Evolutionary conservation across 1,284 basidiomycete species (phyloP).

Genomic region (Mycena sp.): DNA sequence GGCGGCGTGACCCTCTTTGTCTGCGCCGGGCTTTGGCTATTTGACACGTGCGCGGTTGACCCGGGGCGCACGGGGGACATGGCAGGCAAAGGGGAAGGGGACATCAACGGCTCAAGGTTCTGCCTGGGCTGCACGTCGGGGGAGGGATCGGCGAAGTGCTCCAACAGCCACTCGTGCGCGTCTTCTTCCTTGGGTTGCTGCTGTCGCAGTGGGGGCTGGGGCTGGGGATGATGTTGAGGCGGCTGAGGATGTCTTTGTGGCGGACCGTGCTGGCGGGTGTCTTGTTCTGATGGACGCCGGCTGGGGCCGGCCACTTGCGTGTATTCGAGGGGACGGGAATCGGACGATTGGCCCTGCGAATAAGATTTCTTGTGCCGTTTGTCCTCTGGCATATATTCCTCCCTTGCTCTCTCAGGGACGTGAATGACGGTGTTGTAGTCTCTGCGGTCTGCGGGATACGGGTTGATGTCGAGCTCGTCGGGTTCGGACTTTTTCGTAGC

Average conservation of each 20-base stretch:
- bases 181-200: conserved; percentile 51
- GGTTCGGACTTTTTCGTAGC: conserved; percentile 52
- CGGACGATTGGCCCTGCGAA: conserved; percentile 1
- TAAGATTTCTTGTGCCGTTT: conserved; percentile 23
- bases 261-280: conserved; percentile 29
- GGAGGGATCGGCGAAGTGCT: conserved; percentile 55
- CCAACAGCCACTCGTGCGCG: conserved; percentile 66
- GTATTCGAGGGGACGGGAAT: conserved; percentile 6
- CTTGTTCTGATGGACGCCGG: conserved; percentile 26
- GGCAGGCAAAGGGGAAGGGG: conserved; percentile 29
- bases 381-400: conserved; percentile 26
- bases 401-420: conserved; percentile 21
- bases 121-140: conserved; percentile 35
- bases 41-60: conserved; percentile 26
- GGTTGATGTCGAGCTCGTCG: conserved; percentile 24
- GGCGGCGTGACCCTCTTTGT: conserved; percentile 16
- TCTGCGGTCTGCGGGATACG: conserved; percentile 21
- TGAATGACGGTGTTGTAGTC: conserved; percentile 29
- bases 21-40: conserved; percentile 18
- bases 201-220: conserved; percentile 11
- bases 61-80: neutral
- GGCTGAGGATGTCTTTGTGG: conserved; percentile 30
- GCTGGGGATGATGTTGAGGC: conserved; percentile 26
- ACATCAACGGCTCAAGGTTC: conserved; percentile 34
- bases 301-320: conserved; percentile 16